Evolutionary conservation across 2,329 filamentous ascomycete species (phyloP).

Genomic region (Thielaviopsis punctulata): DNA sequence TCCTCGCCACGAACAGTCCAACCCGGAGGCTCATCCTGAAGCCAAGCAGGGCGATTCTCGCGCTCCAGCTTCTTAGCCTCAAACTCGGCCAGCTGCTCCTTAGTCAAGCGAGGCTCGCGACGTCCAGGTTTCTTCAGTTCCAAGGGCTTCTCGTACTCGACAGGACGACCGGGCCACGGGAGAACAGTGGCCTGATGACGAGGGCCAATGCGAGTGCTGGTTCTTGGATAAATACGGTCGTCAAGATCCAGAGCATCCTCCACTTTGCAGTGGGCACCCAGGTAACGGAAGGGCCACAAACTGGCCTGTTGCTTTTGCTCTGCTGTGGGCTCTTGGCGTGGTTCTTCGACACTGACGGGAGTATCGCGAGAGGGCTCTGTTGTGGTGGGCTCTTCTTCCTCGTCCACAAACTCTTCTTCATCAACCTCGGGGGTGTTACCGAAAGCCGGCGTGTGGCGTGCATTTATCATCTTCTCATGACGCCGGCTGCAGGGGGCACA

Average conservation of each 20-base stretch:
- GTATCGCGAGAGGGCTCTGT: conserved; percentile 24
- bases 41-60: conserved; percentile 77
- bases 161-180: conserved; percentile 69
- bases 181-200: conserved; percentile 77
- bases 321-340: conserved; percentile 46
- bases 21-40: conserved; percentile 77
- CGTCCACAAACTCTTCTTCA: conserved; percentile 50
- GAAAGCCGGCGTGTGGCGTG: conserved; percentile 54
- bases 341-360: conserved; percentile 28
- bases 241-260: conserved; percentile 95
- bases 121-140: conserved; percentile 74
- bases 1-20: conserved; percentile 79
- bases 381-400: conserved; percentile 52
- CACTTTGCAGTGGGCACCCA: conserved; percentile 87
- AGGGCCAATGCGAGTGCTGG: conserved; percentile 79
- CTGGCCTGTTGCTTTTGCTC: conserved; percentile 87
- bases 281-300: conserved; percentile 89
- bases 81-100: conserved; percentile 60
- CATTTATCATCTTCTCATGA: conserved; percentile 85
- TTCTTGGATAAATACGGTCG: conserved; percentile 90
- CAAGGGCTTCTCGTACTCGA: conserved; percentile 77
- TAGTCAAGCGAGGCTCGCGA: conserved; percentile 60
- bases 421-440: conserved; percentile 47
- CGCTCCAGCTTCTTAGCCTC: conserved; percentile 68
- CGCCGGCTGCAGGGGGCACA: conserved; percentile 90